Conservation (phyloP, 805 yeast genomes). For the Suhomyces vadensis region DNA sequence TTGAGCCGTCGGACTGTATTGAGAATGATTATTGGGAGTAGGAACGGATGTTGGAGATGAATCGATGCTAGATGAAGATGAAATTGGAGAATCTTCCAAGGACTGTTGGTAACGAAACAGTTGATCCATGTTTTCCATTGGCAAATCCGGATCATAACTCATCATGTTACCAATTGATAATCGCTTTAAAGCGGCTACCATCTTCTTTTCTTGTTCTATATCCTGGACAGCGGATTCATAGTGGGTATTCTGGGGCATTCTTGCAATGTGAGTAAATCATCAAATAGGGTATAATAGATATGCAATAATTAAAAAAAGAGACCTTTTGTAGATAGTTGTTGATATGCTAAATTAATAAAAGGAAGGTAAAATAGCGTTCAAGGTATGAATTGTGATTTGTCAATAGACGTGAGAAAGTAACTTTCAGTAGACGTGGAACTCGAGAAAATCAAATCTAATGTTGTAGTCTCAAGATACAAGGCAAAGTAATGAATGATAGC, state of each 20-base stretch:
- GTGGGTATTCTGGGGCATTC: conserved; percentile 11
- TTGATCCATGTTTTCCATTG: conserved; percentile 39
- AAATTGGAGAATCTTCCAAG: conserved; percentile 1
- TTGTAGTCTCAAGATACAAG: background rate
- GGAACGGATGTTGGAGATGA: conserved; percentile 1
- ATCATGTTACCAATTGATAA: conserved; percentile 65
- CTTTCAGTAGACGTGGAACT: background rate
- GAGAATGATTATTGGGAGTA: conserved; percentile 2
- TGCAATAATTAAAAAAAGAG: background rate
- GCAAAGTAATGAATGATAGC: background rate
- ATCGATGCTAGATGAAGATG: conserved; percentile 3
- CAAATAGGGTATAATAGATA: conserved; percentile 2
- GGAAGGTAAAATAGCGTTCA: background rate
- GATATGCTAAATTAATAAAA: background rate
- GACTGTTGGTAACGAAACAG: conserved; percentile 26
- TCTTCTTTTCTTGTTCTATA: conserved; percentile 70
- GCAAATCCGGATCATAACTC: conserved; percentile 71
- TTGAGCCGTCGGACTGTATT: background rate
- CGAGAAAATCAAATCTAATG: background rate
- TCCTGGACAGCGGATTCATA: conserved; percentile 67
- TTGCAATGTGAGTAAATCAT: conserved; percentile 1
- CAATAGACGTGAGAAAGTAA: background rate
- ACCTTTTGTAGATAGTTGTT: background rate
- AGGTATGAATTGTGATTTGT: background rate
- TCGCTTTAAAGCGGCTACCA: conserved; percentile 72